Base-by-base conservation (phyloP, 2,329 filamentous ascomycete genomes). In the Knoxdaviesia capensis region DNA sequence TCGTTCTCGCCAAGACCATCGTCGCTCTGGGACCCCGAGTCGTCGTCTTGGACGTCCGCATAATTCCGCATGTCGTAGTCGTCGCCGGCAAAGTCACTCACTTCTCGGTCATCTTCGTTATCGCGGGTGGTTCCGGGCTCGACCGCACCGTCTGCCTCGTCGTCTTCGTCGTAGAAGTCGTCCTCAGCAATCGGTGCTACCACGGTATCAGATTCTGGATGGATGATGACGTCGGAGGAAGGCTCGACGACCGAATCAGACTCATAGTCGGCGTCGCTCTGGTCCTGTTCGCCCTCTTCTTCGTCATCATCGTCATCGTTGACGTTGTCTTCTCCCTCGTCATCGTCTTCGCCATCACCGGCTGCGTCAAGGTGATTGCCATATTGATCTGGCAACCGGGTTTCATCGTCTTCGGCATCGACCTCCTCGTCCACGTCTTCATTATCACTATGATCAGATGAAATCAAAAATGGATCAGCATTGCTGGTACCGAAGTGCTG, bases 141-240 rank as follows among this genome's bases (percentile, higher is more conserved):
- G 6, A 51, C 43, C 31, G 50, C 48, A 10, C 43, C 46, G 6
- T 40, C 43, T 5, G 45, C 44, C 1, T 47, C 43, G 28, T 53
- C 51, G 37, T 59, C 54, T 7, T 59, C 56, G 6, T 56, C 54
- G 42, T 55, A 56, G 40, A 57, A 54, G 31, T 53, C 50, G 6
- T 50, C 48, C 6, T 50, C 48, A 7, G 44, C 46, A 20, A 20
- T 20, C 3, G 20, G 20, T 20, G 20, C 20, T 2, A 20, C 20
- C 20, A 20, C 3, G 20, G 20, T 31, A n/a, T 37, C 40, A 3
- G 40, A 41, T 37, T 9, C 34, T 32, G 40, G 20, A 41, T 9
- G 35, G 31, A 11, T 31, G 9, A 29, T 28, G 31, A 37, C 20
- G n/a, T 38, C n/a, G 34, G 36, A 34, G 2, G 40, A 41, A 10